Conservation (phyloP, 345 rosid genomes). For the Luvunga scandens region DNA sequence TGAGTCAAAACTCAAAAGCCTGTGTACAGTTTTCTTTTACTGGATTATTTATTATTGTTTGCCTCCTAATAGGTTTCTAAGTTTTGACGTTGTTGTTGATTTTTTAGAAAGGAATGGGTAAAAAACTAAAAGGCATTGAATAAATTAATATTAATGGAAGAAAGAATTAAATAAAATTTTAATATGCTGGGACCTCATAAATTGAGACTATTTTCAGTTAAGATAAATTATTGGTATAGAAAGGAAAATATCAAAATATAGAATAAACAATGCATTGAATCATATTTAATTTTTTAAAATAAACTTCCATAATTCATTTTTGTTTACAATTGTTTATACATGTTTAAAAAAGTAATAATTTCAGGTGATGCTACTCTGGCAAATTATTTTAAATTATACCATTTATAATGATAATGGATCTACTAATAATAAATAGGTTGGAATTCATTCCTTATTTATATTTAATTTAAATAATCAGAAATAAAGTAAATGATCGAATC, state of each 20-base stretch:
- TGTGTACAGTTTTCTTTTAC: neutral
- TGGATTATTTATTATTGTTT: too few relatives aligned
- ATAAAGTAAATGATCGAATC: too few relatives aligned
- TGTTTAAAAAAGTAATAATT: neutral
- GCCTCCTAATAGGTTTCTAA: neutral
- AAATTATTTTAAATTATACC: neutral
- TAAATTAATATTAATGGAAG: neutral
- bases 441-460: too few relatives aligned
- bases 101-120: neutral
- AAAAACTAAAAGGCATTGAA: too few relatives aligned
- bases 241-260: neutral
- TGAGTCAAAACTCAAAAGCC: neutral
- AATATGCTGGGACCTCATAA: neutral
- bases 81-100: neutral
- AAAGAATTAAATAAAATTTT: neutral
- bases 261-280: neutral
- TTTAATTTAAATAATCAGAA: too few relatives aligned
- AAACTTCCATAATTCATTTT: too few relatives aligned
- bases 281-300: neutral
- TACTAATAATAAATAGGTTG: too few relatives aligned
- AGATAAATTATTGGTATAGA: neutral
- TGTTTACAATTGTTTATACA: neutral
- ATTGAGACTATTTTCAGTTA: too few relatives aligned
- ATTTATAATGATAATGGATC: neutral
- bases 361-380: neutral